A percentile compares a stretch with the other conserved stretches of the same genome.
phyloP scores from a whole-genome alignment of 768 basidiomycete genomes.

The Dioszegia crocea region DNA sequence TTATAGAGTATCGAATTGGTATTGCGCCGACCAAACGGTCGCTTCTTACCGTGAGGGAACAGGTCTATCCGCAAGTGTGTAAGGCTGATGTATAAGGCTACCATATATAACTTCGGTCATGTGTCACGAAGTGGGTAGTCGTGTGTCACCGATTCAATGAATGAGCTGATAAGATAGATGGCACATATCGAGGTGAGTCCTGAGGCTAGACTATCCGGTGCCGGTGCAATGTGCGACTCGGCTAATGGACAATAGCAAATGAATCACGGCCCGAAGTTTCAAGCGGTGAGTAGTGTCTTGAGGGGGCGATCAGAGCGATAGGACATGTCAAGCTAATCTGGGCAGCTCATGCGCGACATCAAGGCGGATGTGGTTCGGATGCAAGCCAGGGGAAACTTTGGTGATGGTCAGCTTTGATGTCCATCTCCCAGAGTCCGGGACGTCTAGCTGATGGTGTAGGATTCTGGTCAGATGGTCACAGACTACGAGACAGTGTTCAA shows the following conservation, averaged over 20 bases:
- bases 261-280: conserved; percentile 46
- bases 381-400: conserved; percentile 43
- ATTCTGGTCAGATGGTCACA: conserved; percentile 47
- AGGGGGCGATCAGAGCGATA: too few species aligned
- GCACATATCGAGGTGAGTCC: conserved; percentile 34
- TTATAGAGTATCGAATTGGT: conserved; percentile 46
- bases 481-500: conserved; percentile 32
- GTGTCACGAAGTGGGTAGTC: conserved; percentile 45
- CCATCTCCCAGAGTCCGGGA: background rate
- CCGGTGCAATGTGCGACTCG: background rate
- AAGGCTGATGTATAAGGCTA: conserved; percentile 5
- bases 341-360: conserved; percentile 41
- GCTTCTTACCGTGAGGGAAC: conserved; percentile 38
- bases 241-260: conserved; percentile 31
- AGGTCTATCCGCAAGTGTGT: too few species aligned
- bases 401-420: conserved; percentile 41
- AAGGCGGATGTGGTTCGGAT: conserved; percentile 38
- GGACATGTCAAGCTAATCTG: conserved; percentile 28
- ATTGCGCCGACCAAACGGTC: conserved; percentile 29
- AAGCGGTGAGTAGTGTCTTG: conserved; percentile 23
- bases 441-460: conserved; percentile 20
- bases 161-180: conserved; percentile 16
- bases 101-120: conserved; percentile 44
- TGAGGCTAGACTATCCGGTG: too few species aligned
- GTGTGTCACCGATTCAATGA: background rate